phyloP scores from a whole-genome alignment of 805 yeast genomes.

The Saturnispora gosingensis region DNA sequence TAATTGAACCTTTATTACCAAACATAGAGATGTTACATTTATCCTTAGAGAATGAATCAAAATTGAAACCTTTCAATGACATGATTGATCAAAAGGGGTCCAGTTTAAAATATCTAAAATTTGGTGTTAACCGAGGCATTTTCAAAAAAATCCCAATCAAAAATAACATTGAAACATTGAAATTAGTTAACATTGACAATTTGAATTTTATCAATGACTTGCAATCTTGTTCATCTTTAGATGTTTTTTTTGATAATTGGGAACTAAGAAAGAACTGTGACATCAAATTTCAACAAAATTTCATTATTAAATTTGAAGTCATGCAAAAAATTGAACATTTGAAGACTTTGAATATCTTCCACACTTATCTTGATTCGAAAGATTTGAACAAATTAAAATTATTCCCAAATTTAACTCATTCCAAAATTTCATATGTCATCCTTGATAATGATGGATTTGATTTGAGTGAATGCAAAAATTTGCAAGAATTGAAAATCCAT shows the following conservation, averaged over 20 bases:
- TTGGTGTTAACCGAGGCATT: constrained; percentile 25
- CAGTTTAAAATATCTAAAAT: constrained; percentile 20
- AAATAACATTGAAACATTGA: constrained; percentile 19
- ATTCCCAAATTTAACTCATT: constrained; percentile 24
- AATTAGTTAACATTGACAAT: constrained; percentile 24
- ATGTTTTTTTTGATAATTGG: constrained; percentile 27
- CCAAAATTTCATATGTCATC: constrained; percentile 24
- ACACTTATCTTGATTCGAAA: constrained; percentile 22
- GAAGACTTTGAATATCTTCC: constrained; percentile 22
- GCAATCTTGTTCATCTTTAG: constrained; percentile 18
- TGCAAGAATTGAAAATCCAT: constrained; percentile 25
- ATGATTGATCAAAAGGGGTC: constrained; percentile 20
- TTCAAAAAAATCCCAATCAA: constrained; percentile 20
- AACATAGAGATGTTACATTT: constrained; percentile 22
- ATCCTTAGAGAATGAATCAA: constrained; percentile 23
- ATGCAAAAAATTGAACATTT: constrained; percentile 14
- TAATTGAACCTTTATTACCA: constrained; percentile 21
- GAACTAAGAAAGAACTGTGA: constrained; percentile 23
- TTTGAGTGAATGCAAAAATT: constrained; percentile 19
- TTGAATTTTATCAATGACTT: constrained; percentile 21
- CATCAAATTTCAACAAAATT: constrained; percentile 18
- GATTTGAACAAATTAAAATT: constrained; percentile 20
- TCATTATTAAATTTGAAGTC: constrained; percentile 19
- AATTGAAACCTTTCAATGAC: constrained; percentile 23
- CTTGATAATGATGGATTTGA: constrained; percentile 24